phyloP scores from a whole-genome alignment of 371 early-diverging fungal genomes.

The Rhizopus microsporus region DNA sequence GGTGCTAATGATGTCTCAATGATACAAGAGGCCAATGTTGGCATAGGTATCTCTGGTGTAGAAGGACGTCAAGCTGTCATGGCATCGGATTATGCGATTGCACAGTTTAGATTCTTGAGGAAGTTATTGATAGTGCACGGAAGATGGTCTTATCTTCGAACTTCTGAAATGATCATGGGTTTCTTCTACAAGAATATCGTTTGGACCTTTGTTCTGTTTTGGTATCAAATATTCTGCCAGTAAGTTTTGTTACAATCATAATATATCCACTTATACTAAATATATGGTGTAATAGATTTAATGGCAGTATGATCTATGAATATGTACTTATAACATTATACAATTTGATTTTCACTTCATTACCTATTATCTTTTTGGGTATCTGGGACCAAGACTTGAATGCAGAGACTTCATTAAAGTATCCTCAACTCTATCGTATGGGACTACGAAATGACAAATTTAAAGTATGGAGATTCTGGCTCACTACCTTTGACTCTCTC shows the following conservation, averaged over 20 bases:
- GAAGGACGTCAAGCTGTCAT: slow-evolving; percentile 95
- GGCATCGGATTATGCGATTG: slow-evolving; percentile 90
- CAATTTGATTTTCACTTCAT: slow-evolving; percentile 77
- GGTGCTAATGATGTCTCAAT: slow-evolving; percentile 95
- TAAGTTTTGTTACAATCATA: slow-evolving; percentile 31
- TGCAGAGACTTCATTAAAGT: slow-evolving; percentile 66
- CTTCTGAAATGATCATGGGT: slow-evolving; percentile 74
- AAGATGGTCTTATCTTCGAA: slow-evolving; percentile 83
- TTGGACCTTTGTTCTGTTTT: slow-evolving; percentile 77
- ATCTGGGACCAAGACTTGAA: slow-evolving; percentile 93
- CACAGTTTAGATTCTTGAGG: slow-evolving; percentile 79
- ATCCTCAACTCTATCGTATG: slow-evolving; percentile 86
- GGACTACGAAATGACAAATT: slow-evolving; percentile 87
- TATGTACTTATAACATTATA: slow-evolving; percentile 79
- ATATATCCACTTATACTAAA: slow-evolving; percentile 16
- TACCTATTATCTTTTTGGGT: slow-evolving; percentile 65
- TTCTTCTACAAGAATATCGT: slow-evolving; percentile 85
- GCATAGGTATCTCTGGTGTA: slow-evolving; percentile 91
- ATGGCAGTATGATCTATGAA: slow-evolving; percentile 69
- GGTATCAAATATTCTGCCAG: slow-evolving; percentile 83
- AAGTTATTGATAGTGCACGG: slow-evolving; percentile 81
- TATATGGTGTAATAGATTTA: slow-evolving; percentile 48
- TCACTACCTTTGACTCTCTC: slow-evolving; percentile 80
- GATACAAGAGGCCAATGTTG: slow-evolving; percentile 92
- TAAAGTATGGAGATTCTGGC: slow-evolving; percentile 82